Base-by-base conservation (phyloP, 2,329 filamentous ascomycete genomes). In the Alternaria conjuncta region DNA sequence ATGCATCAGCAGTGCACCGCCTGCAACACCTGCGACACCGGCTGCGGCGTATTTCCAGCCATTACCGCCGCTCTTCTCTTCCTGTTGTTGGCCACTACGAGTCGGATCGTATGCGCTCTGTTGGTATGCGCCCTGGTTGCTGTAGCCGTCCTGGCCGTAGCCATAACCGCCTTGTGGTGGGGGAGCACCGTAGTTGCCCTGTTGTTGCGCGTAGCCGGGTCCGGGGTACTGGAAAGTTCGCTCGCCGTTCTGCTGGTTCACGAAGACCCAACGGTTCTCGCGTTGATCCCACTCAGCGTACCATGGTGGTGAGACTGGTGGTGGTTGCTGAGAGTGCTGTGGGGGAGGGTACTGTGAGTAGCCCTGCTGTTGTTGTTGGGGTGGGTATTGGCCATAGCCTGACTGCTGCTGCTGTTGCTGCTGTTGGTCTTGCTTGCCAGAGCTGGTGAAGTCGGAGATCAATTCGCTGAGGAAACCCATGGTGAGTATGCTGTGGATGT, bases 1-100 rank as follows among this genome's bases (percentile, higher is more conserved):
- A n/a, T 74, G 71, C 71, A 73, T 74, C 20, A 74, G 41, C 3
- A 74, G 61, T 3, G 71, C 71, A 30, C 71, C 71, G 5, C 71
- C 71, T 9, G 69, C 71, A 18, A 74, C 59, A 23, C 71, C 71
- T 4, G 69, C 71, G 6, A 50, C 69, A n/a, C 71, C 71, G 6
- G 64, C 71, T 60, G 71, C 71, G 2, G 71, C 71, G 32, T 74
- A 74, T 58, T 74, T 74, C 71, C 69, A 74, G 11, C 68, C 69
- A 44, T 74, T 74, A 13, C 71, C 69, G 9, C 71, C 66, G 7
- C 60, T 56, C 63, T 72, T 66, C 49, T 70, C 47, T n/a, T 68
- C 61, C n/a, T 69, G 63, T 45, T 61, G 57, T 7, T 68, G 57
- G 6, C 66, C 63, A n/a, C 63, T 59, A 3, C 68, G 65, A 18